A percentile compares a stretch with the other conserved stretches of the same genome.
Conservation (phyloP, 306 rosid genomes). For the Vigna radiata region DNA sequence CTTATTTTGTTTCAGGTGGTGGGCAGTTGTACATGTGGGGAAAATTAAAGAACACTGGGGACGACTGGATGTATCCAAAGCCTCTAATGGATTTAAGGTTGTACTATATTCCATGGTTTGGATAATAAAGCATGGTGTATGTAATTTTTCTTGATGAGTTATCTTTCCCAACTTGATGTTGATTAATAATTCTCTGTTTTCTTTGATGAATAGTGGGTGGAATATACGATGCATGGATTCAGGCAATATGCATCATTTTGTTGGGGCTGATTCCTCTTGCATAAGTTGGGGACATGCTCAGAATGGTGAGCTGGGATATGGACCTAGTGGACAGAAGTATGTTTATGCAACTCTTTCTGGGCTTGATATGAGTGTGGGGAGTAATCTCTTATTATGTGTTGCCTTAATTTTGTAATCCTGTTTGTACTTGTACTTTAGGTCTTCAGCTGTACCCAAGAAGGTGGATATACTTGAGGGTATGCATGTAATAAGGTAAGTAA, state of each 20-base stretch:
- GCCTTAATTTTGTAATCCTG: slow-evolving; percentile 8
- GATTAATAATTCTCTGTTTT: slow-evolving; percentile 29
- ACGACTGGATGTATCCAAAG: slow-evolving; percentile 99
- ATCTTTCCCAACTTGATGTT: background rate
- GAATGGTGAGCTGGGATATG: slow-evolving; percentile 97
- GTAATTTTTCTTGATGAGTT: slow-evolving; percentile 1
- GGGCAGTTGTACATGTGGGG: slow-evolving; percentile 99
- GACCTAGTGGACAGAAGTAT: slow-evolving; percentile 94
- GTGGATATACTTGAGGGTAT: slow-evolving; percentile 94
- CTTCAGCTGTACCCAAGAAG: slow-evolving; percentile 92
- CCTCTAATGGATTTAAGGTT: slow-evolving; percentile 99
- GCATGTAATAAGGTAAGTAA: slow-evolving; percentile 80
- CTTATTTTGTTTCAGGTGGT: slow-evolving; percentile 67
- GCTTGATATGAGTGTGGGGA: background rate
- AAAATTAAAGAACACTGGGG: slow-evolving; percentile 84
- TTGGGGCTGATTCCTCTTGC: slow-evolving; percentile 97
- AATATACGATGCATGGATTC: slow-evolving; percentile 98
- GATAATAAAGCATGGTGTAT: slow-evolving; percentile 13
- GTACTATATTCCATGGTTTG: slow-evolving; percentile 31
- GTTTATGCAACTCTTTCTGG: slow-evolving; percentile 38
- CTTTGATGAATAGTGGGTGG: slow-evolving; percentile 76
- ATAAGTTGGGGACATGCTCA: slow-evolving; percentile 99
- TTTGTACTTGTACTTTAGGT: slow-evolving; percentile 56
- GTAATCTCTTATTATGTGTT: background rate
- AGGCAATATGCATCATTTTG: slow-evolving; percentile 94